phyloP scores from a whole-genome alignment of 2,329 filamentous ascomycete genomes.

The Magnaporthales sp. region DNA sequence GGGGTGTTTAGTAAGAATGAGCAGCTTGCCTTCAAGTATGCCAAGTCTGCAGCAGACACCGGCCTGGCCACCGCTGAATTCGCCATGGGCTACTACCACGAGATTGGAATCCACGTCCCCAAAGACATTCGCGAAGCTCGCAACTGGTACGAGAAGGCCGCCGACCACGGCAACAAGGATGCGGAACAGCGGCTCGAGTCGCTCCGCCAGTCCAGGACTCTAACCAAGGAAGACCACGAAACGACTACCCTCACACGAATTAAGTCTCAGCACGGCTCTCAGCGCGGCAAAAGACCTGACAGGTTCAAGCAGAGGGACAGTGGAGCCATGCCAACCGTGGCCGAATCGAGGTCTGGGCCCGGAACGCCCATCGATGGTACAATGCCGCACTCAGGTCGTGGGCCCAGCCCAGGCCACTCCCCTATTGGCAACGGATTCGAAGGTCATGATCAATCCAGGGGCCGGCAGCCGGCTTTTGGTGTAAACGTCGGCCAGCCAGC shows the following conservation, averaged over 20 bases:
- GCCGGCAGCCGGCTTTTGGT: constrained; percentile 39
- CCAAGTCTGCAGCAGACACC: constrained; percentile 71
- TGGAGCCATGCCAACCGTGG: constrained; percentile 35
- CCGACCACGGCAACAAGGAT: constrained; percentile 86
- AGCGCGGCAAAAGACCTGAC: constrained; percentile 52
- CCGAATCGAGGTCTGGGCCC: constrained; percentile 27
- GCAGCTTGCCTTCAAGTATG: constrained; percentile 84
- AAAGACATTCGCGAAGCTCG: constrained; percentile 75
- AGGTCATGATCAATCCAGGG: constrained; percentile 13
- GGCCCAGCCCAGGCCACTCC: constrained; percentile 11
- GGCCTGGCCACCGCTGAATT: constrained; percentile 90
- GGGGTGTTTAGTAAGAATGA: constrained; percentile 93
- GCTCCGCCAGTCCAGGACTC: constrained; percentile 69
- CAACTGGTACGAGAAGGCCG: constrained; percentile 84
- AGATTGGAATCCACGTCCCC: constrained; percentile 89
- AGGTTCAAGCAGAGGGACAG: constrained; percentile 40
- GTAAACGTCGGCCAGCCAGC: constrained; percentile 34
- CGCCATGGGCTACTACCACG: constrained; percentile 93
- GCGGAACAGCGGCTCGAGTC: constrained; percentile 75
- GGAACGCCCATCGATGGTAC: constrained; percentile 18
- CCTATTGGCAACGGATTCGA: neutral
- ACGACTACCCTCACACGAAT: constrained; percentile 83
- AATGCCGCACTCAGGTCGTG: constrained; percentile 3
- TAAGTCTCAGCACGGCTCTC: constrained; percentile 69
- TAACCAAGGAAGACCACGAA: constrained; percentile 89